Conservation (phyloP, 306 rosid genomes). For the Casuarina cunninghamiana region DNA sequence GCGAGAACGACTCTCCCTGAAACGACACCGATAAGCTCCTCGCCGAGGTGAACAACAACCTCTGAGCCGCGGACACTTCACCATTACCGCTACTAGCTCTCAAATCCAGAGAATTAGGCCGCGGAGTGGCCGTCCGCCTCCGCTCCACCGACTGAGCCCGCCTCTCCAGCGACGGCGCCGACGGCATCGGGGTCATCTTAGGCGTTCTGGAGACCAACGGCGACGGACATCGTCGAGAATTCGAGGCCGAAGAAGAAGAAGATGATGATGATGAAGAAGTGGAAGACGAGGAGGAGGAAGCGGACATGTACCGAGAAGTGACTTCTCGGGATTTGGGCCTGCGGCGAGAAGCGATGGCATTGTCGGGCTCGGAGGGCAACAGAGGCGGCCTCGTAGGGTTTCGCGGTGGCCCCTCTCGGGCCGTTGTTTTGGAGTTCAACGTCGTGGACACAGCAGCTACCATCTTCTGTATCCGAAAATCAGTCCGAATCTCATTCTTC, state of each 20-base stretch:
- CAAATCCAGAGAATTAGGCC: slow-evolving; percentile 43
- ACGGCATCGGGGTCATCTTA: slow-evolving; percentile 32
- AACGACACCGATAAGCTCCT: slow-evolving; percentile 90
- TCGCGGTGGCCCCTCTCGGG: slow-evolving; percentile 44
- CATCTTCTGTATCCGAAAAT: slow-evolving; percentile 42
- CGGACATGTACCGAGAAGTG: slow-evolving; percentile 76
- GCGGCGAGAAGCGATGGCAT: slow-evolving; percentile 55
- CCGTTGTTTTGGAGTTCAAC: slow-evolving; percentile 47
- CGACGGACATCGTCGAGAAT: slow-evolving; percentile 55
- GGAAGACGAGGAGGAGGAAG: slow-evolving; percentile 50
- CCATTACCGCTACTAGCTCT: slow-evolving; percentile 33
- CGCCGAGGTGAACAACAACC: slow-evolving; percentile 70
- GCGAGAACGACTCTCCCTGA: slow-evolving; percentile 87
- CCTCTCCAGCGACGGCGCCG: slow-evolving; percentile 34
- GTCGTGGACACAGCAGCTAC: slow-evolving; percentile 72
- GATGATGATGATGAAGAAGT: background rate
- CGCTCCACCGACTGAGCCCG: slow-evolving; percentile 68
- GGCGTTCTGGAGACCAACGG: slow-evolving; percentile 53
- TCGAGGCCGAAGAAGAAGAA: slow-evolving; percentile 36
- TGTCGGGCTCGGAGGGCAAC: slow-evolving; percentile 78
- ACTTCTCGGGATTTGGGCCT: slow-evolving; percentile 66
- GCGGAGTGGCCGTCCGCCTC: slow-evolving; percentile 54
- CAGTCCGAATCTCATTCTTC: slow-evolving; percentile 33
- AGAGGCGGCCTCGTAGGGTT: slow-evolving; percentile 66
- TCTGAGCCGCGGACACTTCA: slow-evolving; percentile 64